phyloP scores from a whole-genome alignment of 2,329 filamentous ascomycete species.

The Ophiosphaerella korrae region DNA sequence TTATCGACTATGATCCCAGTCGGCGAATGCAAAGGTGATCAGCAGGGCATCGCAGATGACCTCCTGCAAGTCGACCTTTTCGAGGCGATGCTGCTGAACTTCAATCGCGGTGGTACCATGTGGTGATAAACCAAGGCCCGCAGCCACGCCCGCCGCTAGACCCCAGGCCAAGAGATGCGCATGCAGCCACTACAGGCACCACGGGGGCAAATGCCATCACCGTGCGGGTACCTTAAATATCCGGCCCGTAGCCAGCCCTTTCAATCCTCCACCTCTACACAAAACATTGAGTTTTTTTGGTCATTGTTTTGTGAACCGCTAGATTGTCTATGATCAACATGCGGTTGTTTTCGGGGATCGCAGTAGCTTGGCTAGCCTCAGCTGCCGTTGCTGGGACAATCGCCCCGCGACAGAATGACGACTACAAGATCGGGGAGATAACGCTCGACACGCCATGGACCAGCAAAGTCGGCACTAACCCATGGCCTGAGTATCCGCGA shows the following conservation, averaged over 20 bases:
- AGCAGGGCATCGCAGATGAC: slow-evolving; percentile 10
- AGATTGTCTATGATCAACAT: slow-evolving; percentile 13
- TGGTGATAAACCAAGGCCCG: slow-evolving; percentile 29
- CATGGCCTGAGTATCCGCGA: slow-evolving; percentile 64
- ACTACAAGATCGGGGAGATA: slow-evolving; percentile 35
- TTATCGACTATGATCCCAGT: too few relatives aligned
- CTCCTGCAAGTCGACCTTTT: slow-evolving; percentile 1
- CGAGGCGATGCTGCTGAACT: slow-evolving; percentile 4
- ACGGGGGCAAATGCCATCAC: slow-evolving; percentile 19
- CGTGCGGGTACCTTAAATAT: slow-evolving; percentile 27
- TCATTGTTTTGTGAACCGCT: background rate
- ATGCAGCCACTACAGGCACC: slow-evolving; percentile 28
- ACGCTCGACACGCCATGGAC: slow-evolving; percentile 57
- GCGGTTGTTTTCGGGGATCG: slow-evolving; percentile 18
- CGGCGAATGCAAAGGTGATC: slow-evolving; percentile 6
- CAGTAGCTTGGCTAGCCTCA: slow-evolving; percentile 16
- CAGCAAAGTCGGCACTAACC: slow-evolving; percentile 56
- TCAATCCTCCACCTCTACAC: background rate
- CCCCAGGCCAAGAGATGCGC: slow-evolving; percentile 20
- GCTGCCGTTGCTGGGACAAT: slow-evolving; percentile 14
- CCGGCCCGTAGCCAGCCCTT: slow-evolving; percentile 1
- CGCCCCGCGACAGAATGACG: slow-evolving; percentile 31
- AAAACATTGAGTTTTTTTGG: background rate
- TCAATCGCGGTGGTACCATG: slow-evolving; percentile 3
- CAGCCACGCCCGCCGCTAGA: slow-evolving; percentile 39